Base-by-base conservation (phyloP, 2,329 filamentous ascomycete species). In the Epichloe sibirici region DNA sequence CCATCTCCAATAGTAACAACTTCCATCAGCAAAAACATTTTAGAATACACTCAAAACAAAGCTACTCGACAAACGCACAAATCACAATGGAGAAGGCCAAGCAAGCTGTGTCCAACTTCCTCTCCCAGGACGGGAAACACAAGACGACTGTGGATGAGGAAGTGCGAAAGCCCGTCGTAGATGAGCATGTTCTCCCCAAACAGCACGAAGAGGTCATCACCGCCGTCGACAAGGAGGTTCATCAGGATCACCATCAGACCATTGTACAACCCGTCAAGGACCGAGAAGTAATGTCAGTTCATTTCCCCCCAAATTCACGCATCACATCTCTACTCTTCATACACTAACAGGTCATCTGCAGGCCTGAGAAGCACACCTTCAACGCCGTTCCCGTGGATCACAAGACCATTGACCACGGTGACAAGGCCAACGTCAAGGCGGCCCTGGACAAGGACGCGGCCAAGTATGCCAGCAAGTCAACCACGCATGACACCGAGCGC, bases 241-340 rank as follows among this genome's bases (percentile, higher is more conserved):
- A 88, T 62, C 83, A 86, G 63, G 80, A 87, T 54, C 84, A 88
- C 60, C 81, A 86, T 64, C 82, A 88, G 65, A 85, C 81, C 46
- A 81, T 80, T 0, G 70, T 87, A 1, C 84, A 88, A 67, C 84
- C 84, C 0, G 68, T 88, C 25, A 45, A 58, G 12, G 54, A 57
- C 15, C 61, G 61, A 37, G 66, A 71, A 51, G 59, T 54, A 53
- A 67, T 73, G 57, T 78, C 78, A 61, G 72, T 73, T 2, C 6
- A 4, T 3, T 9, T 7, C n/a, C 23, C n/a, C 13, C 4, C 0
- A 25, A 13, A 25, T 2, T 8, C 39, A 11, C 17, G 3, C n/a
- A 25, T 37, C 15, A 17, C 17, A 17, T 17, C 17, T 17, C 17
- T 17, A 17, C 17, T 17, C 17, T 2, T 17, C 17, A 17, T 17